Percentiles rank a stretch among this genome's conserved stretches.
Evolutionary conservation across 2,329 filamentous ascomycete genomes (phyloP).

Genomic region (Aschersonia sp.): DNA sequence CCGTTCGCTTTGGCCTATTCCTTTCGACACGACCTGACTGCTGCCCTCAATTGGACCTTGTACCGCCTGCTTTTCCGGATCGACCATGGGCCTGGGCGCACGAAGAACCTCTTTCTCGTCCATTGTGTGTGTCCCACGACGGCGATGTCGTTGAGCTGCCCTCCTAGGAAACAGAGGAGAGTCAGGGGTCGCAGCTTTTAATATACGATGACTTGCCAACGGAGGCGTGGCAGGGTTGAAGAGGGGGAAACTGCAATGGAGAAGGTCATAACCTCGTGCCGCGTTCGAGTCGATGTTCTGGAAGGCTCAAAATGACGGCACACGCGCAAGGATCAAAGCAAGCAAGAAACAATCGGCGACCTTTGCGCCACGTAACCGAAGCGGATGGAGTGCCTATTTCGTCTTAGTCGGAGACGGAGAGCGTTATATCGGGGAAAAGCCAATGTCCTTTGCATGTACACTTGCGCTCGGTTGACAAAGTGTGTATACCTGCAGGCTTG

Average conservation of each 20-base stretch:
- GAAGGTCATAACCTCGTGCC: neutral
- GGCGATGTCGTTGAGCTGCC: too few relatives aligned
- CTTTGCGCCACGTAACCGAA: neutral
- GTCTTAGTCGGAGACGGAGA: neutral
- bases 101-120: neutral
- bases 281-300: neutral
- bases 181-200: neutral
- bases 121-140: neutral
- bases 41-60: constrained; percentile 3
- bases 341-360: neutral
- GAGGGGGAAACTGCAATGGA: neutral
- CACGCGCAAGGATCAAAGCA: neutral
- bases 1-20: constrained; percentile 6
- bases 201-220: neutral
- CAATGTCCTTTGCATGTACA: too few relatives aligned
- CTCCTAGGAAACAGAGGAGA: too few relatives aligned
- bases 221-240: neutral
- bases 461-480: too few relatives aligned
- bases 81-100: neutral
- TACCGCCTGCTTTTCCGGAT: constrained; percentile 1
- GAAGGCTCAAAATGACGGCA: neutral
- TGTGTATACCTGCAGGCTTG: too few relatives aligned
- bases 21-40: constrained; percentile 7
- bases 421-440: too few relatives aligned
- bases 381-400: neutral